Evolutionary conservation across 2,329 filamentous ascomycete species (phyloP).

Genomic region (Penicillium sp.): DNA sequence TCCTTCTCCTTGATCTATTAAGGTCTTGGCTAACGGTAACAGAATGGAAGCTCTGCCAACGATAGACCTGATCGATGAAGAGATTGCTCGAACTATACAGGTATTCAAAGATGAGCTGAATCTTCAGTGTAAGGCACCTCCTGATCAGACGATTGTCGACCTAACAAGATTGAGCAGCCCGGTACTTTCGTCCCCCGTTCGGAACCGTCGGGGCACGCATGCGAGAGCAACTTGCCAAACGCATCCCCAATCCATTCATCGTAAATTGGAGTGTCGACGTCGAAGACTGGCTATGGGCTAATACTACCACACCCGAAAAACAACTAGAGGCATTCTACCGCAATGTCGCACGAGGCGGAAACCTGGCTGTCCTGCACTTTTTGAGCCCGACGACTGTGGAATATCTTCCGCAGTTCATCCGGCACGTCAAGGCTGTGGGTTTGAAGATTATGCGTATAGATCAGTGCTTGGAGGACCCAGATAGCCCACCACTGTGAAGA

Average conservation of each 20-base stretch:
- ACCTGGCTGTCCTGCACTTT: slow-evolving; percentile 70
- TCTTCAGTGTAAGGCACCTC: slow-evolving; percentile 32
- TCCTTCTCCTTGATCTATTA: neutral
- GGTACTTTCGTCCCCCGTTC: slow-evolving; percentile 70
- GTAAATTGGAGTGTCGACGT: slow-evolving; percentile 71
- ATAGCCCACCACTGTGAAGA: slow-evolving; percentile 22
- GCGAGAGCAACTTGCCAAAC: slow-evolving; percentile 60
- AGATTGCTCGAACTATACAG: slow-evolving; percentile 37
- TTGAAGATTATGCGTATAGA: slow-evolving; percentile 68
- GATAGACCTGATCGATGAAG: slow-evolving; percentile 35
- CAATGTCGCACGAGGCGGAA: slow-evolving; percentile 63
- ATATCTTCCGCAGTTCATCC: slow-evolving; percentile 66
- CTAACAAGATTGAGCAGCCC: slow-evolving; percentile 27
- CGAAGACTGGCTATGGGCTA: slow-evolving; percentile 70
- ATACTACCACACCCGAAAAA: slow-evolving; percentile 62
- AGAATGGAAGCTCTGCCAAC: slow-evolving; percentile 41
- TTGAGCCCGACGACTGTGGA: slow-evolving; percentile 64
- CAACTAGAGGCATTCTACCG: slow-evolving; percentile 66
- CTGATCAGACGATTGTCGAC: neutral
- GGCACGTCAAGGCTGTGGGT: slow-evolving; percentile 62
- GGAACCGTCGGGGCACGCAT: slow-evolving; percentile 68
- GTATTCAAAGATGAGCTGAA: slow-evolving; percentile 32
- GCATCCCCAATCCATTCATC: slow-evolving; percentile 56
- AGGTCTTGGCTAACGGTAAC: neutral
- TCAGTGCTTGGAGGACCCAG: slow-evolving; percentile 64